Percentiles rank a stretch among this genome's conserved stretches.
Evolutionary conservation across 495 filamentous ascomycete species (phyloP).

Genomic region (Tuber microsphaerosporum): DNA sequence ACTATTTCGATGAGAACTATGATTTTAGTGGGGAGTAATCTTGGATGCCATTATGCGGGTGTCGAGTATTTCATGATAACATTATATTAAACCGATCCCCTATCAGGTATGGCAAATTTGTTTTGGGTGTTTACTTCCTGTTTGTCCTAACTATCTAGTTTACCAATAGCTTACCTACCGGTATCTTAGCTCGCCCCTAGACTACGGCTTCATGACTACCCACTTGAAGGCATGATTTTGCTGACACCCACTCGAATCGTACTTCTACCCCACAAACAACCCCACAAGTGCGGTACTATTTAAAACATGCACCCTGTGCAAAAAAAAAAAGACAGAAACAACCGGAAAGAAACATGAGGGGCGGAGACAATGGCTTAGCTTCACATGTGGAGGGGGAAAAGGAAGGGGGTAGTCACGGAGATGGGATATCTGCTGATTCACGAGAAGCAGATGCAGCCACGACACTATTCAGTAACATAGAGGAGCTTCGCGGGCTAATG

Average conservation of each 20-base stretch:
- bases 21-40: not conserved
- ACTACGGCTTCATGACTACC: not conserved
- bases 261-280: not conserved
- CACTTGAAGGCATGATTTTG: not conserved
- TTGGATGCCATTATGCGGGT: not conserved
- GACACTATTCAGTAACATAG: conserved; percentile 19
- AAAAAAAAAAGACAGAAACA: conserved; percentile 1
- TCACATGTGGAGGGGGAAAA: conserved; percentile 6
- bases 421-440: conserved; percentile 9
- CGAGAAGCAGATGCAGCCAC: conserved; percentile 20
- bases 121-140: not conserved
- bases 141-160: not conserved
- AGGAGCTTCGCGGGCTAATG: conserved; percentile 43
- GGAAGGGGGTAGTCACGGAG: not conserved
- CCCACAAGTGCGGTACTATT: not conserved
- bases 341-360: conserved; percentile 9
- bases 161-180: not conserved
- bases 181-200: not conserved
- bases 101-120: not conserved
- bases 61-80: not conserved
- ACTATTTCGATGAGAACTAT: not conserved
- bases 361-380: not conserved
- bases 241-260: not conserved
- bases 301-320: not conserved
- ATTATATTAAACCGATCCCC: not conserved